These are phyloP conservation scores for Teratosphaeria zuluensis DNA, from an alignment of 2,329 filamentous ascomycete species.

Conservation along the genomic window DNA sequence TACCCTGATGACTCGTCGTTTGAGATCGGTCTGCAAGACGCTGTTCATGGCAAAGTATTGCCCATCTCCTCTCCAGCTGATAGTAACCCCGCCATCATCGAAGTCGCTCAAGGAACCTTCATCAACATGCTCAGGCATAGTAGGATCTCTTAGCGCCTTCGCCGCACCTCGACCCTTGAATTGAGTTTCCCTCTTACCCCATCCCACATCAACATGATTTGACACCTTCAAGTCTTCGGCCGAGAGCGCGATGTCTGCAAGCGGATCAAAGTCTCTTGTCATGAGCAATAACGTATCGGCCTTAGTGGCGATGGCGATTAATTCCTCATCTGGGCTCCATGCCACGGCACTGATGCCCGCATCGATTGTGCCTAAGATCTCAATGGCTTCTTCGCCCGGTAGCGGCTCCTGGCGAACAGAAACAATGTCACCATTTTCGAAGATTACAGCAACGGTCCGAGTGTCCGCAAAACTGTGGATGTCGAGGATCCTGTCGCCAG, in stretches of 20 bases:
- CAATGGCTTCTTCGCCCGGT: slow-evolving; percentile 68
- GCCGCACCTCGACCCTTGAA: slow-evolving; percentile 71
- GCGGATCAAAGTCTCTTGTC: slow-evolving; percentile 80
- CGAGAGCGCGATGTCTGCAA: slow-evolving; percentile 63
- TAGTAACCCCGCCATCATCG: slow-evolving; percentile 62
- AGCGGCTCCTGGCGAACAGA: slow-evolving; percentile 65
- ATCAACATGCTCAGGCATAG: slow-evolving; percentile 85
- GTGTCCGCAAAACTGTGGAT: slow-evolving; percentile 81
- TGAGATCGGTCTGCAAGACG: slow-evolving; percentile 57
- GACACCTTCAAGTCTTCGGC: slow-evolving; percentile 74
- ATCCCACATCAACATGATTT: slow-evolving; percentile 86
- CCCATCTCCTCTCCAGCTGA: slow-evolving; percentile 93
- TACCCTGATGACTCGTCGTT: slow-evolving; percentile 73
- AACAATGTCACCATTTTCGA: slow-evolving; percentile 85
- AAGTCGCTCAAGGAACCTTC: slow-evolving; percentile 63
- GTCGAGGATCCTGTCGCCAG: slow-evolving; percentile 68
- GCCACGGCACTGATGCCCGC: slow-evolving; percentile 78
- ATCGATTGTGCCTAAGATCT: slow-evolving; percentile 91
- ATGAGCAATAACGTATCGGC: slow-evolving; percentile 77
- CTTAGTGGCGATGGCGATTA: slow-evolving; percentile 73
- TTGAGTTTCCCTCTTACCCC: slow-evolving; percentile 97
- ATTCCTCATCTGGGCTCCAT: slow-evolving; percentile 93
- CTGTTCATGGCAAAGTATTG: slow-evolving; percentile 81
- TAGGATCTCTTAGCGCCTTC: slow-evolving; percentile 79
- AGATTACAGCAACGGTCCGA: slow-evolving; percentile 65